Conservation (phyloP, 768 basidiomycete species). For the Cubamyces lactineus region DNA sequence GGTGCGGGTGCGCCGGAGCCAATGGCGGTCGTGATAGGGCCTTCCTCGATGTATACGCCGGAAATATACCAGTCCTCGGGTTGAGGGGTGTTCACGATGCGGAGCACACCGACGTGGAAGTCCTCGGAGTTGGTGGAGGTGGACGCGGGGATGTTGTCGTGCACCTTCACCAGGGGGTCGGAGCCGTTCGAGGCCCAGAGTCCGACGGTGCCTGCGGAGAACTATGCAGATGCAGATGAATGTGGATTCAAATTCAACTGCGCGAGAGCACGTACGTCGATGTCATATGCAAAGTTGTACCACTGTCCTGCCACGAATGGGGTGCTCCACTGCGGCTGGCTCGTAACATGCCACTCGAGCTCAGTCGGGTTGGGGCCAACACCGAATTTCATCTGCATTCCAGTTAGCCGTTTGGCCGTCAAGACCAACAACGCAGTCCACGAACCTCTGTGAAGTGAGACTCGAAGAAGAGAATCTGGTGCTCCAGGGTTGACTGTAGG, state of each 20-base stretch:
- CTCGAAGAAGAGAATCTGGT: slow-evolving; percentile 66
- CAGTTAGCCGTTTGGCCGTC: neutral
- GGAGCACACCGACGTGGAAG: slow-evolving; percentile 65
- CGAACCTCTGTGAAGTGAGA: slow-evolving; percentile 62
- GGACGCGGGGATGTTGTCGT: slow-evolving; percentile 48
- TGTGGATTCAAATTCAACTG: neutral
- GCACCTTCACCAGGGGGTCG: slow-evolving; percentile 52
- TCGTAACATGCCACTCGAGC: slow-evolving; percentile 56
- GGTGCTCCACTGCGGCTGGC: slow-evolving; percentile 52
- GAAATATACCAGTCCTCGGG: slow-evolving; percentile 62
- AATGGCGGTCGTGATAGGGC: slow-evolving; percentile 56
- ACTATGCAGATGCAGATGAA: slow-evolving; percentile 37
- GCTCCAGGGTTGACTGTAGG: slow-evolving; percentile 53
- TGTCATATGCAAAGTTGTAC: slow-evolving; percentile 72
- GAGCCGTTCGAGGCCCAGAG: slow-evolving; percentile 59
- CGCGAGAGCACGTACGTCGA: slow-evolving; percentile 46
- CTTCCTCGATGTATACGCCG: slow-evolving; percentile 63
- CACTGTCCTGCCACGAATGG: slow-evolving; percentile 55
- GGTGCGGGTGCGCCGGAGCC: slow-evolving; percentile 39
- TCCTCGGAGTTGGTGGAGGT: slow-evolving; percentile 63
- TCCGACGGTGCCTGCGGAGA: slow-evolving; percentile 54
- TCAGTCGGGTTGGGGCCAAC: slow-evolving; percentile 51
- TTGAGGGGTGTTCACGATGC: slow-evolving; percentile 49
- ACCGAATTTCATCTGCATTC: slow-evolving; percentile 55
- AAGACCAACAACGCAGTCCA: neutral